Percentiles rank a stretch among this genome's conserved stretches.
Evolutionary conservation across 345 rosid genomes (phyloP).

Genomic region (Heritiera littoralis): DNA sequence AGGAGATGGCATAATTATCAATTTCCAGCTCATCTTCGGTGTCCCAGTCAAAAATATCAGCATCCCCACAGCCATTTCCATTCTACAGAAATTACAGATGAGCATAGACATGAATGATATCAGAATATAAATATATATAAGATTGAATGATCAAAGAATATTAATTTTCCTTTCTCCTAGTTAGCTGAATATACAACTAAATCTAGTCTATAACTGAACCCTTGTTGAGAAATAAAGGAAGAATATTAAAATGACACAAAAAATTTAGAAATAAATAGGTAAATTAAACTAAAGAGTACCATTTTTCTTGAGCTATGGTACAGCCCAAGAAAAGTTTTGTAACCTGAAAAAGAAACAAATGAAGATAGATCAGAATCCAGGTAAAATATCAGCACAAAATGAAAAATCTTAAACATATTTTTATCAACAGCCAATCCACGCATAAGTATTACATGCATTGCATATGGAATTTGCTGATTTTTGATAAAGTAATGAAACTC

Average conservation of each 20-base stretch:
- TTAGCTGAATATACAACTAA: too few species aligned
- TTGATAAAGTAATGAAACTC: neutral
- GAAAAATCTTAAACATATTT: neutral
- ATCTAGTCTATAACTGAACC: neutral
- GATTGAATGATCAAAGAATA: neutral
- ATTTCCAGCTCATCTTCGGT: slow-evolving; percentile 72
- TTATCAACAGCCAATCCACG: neutral
- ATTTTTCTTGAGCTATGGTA: slow-evolving; percentile 20
- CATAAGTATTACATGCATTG: neutral
- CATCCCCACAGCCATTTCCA: slow-evolving; percentile 38
- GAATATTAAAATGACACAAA: neutral
- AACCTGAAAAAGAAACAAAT: slow-evolving; percentile 21
- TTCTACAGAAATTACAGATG: slow-evolving; percentile 31
- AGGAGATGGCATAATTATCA: slow-evolving; percentile 34
- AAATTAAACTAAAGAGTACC: slow-evolving; percentile 22
- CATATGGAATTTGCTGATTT: neutral
- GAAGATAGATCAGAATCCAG: neutral
- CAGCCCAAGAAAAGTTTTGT: neutral
- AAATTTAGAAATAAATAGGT: neutral
- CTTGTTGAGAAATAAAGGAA: neutral
- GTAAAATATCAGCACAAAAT: neutral
- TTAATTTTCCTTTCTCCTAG: neutral
- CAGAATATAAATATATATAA: neutral
- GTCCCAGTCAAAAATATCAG: slow-evolving; percentile 53
- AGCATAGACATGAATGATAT: neutral